Base-by-base conservation (phyloP, 441 rosid species). In the Flueggea neowawraea region DNA sequence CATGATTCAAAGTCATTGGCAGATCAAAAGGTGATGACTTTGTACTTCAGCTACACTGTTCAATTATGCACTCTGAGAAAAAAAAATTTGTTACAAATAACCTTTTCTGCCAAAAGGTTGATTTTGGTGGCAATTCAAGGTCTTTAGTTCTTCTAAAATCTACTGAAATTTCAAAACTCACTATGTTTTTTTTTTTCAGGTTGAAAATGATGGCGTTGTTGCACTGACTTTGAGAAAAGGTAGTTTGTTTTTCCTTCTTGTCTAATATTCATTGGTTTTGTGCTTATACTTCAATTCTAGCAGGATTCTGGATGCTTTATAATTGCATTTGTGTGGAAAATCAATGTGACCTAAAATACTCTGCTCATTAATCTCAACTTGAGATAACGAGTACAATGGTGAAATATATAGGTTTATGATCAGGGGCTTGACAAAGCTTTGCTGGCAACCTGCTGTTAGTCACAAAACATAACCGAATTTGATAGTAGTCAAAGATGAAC, bases 181-280 rank as follows among this genome's bases (percentile, higher is more conserved):
- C 12, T 6, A 47, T 12, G 50, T n/a, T n/a, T 14, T 49, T n/a
- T 41, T 31, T 62, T 78, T 80, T 54, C 83, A 94, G 99, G 96
- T 94, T 73, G 97, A 94, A 80, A 94, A 94, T 72, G 99, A 94
- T 70, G 90, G 94, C 51, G 83, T 87, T n/a, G 87, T 94, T 69
- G 96, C 97, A 52, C 69, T 94, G 78, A 82, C 97, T 28, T 76
- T 87, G 69, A 84, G 87, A 69, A 91, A 85, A 94, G 94, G 97
- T 90, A 60, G 61, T 13, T 55, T 59, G 61, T 70, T 62, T 50
- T 28, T 56, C 69, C 69, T 53, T 64, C 31, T 44, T 63, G 64
- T 57, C 33, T 11, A 31, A 32, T 36, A 4, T 57, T 6, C 54
- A 15, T 44, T 6, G 9, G 15, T 33, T 31, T 57, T 36, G 22